A percentile compares a stretch with the other conserved stretches of the same genome.
These are phyloP conservation scores for Rhynchospora pubera DNA, from an alignment of 176 grass and related monocot genomes.

Conservation along the genomic window DNA sequence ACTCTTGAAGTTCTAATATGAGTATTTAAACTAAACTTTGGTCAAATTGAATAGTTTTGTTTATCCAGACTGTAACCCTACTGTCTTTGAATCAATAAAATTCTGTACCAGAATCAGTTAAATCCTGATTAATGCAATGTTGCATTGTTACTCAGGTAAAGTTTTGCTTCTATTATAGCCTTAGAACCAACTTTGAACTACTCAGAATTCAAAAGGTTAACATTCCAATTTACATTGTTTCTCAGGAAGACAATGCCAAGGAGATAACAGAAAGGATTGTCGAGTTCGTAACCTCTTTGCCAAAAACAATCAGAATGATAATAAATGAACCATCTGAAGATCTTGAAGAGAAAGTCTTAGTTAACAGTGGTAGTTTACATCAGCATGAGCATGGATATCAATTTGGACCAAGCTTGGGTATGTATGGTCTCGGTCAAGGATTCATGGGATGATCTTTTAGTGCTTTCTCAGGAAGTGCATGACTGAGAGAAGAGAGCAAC, in stretches of 20 bases:
- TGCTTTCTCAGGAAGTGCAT: neutral
- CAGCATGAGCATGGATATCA: conserved; percentile 9
- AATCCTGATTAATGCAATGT: neutral
- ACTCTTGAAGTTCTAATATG: neutral
- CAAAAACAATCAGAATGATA: conserved; percentile 19
- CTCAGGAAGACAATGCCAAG: conserved; percentile 23
- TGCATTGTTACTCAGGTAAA: neutral
- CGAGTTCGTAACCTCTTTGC: conserved; percentile 27
- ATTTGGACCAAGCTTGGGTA: conserved; percentile 15
- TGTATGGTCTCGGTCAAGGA: conserved; percentile 22
- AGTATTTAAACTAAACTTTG: neutral
- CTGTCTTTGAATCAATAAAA: neutral
- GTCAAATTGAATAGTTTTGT: neutral
- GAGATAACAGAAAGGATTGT: conserved; percentile 33
- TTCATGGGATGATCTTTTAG: conserved; percentile 11
- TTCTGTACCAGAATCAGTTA: neutral
- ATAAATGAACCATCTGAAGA: conserved; percentile 11
- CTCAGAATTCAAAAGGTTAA: neutral
- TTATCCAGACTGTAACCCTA: neutral
- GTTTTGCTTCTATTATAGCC: neutral
- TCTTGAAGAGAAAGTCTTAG: neutral
- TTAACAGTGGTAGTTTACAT: neutral
- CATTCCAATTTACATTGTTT: neutral
- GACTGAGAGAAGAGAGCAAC: neutral
- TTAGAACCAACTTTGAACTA: neutral